Evolutionary conservation across 176 grass and related monocot species (phyloP).

Genomic region (Oryza nivara): DNA sequence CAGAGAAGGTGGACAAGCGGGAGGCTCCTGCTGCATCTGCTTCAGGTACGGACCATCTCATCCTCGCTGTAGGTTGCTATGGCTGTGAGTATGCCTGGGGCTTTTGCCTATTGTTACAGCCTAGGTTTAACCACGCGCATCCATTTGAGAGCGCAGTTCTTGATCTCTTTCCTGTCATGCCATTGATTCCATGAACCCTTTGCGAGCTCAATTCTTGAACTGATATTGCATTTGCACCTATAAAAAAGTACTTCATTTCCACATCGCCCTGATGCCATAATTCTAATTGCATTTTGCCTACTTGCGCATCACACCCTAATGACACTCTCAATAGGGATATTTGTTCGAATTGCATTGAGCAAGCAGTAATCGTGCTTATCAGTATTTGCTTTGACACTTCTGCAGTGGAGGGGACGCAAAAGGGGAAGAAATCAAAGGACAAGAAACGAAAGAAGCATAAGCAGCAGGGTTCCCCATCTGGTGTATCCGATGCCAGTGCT

Average conservation of each 20-base stretch:
- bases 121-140: background rate
- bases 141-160: background rate
- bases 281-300: background rate
- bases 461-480: background rate
- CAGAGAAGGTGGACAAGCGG: background rate
- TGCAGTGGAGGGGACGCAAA: slow-evolving; percentile 9
- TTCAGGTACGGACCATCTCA: slow-evolving; percentile 20
- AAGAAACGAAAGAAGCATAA: slow-evolving; percentile 39
- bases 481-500: slow-evolving; percentile 11
- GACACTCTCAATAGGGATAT: background rate
- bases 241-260: background rate
- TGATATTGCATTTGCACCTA: background rate
- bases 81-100: background rate
- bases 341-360: background rate
- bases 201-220: background rate
- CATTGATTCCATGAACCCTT: background rate
- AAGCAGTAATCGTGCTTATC: background rate
- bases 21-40: background rate
- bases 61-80: background rate
- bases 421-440: slow-evolving; percentile 1
- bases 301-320: background rate
- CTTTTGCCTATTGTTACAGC: background rate
- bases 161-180: slow-evolving; percentile 12
- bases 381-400: background rate
- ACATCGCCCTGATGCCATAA: background rate